Evolutionary conservation across 78 protist species (phyloP), one percentile per base, ranked within the genome.

Genomic region (Polysphondylium violaceum): DNA sequence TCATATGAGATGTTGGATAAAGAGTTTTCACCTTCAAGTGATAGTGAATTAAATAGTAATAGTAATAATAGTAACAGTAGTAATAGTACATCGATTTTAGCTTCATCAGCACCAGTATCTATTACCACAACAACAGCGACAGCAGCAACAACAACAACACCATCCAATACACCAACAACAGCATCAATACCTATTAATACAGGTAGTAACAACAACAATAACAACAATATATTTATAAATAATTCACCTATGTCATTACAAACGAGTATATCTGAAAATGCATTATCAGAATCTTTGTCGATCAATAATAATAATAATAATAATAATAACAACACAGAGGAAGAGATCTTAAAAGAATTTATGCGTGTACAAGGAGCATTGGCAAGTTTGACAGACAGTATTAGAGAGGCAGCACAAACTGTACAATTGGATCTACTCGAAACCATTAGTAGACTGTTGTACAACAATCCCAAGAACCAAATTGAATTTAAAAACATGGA

Each of bases 361-460:
- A 83, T 83, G 91, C 38, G 91, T 29, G 79, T 69, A 38, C 91
- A 83, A 43, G 91, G 79, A 33, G 91, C 91, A 56, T 59, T 83
- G 19, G 67, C 38, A 36, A 27, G 65, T 12, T 63, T 83, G 17
- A 64, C 79, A 3, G 21, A 51, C 9, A 17, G 53, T n/a, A 67
- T 83, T 29, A 51, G 69, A 21, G 91, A 83, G 50, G 79, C 79
- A 21, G 79, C 81, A 8, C 83, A 56, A 74, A 64, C 65, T 11
- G 91, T 83, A 19, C 91, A 83, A 63, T 58, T 83, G 72, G 91
- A 83, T 44, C 53, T 83, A 8, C 43, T 83, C 16, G 91, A 83
- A n/a, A 83, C 91, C 33, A 83, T 83, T 33, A 58, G 91, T 56
- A 83, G 58, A 44, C 69, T 83, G 0, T 27, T 83, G 23, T 83